These are phyloP conservation scores for Phyllosticta capitalensis DNA, from an alignment of 2,329 filamentous ascomycete genomes.

Conservation along the genomic window DNA sequence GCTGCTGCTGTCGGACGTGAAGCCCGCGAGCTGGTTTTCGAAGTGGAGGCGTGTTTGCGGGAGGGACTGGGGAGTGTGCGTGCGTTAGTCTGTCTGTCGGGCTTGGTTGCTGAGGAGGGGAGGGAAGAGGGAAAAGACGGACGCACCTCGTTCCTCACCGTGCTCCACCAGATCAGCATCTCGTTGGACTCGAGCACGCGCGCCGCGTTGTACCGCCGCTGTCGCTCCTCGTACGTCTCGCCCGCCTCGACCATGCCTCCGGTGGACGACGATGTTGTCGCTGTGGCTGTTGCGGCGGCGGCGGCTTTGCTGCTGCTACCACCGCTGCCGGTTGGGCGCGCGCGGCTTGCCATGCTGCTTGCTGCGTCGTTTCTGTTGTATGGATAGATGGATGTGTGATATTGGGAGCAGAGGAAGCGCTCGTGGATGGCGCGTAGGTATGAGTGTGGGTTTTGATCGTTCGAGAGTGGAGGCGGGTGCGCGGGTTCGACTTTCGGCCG, in stretches of 20 bases:
- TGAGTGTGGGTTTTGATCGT: too few relatives aligned
- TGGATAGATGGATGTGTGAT: too few relatives aligned
- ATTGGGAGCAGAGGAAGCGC: too few relatives aligned
- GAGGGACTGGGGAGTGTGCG: slow-evolving; percentile 17
- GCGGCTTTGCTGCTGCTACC: neutral
- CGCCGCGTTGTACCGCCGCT: slow-evolving; percentile 22
- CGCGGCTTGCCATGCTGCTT: too few relatives aligned
- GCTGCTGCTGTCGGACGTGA: slow-evolving; percentile 10
- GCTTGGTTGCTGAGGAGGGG: too few relatives aligned
- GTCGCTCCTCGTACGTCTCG: slow-evolving; percentile 21
- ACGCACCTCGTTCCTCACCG: slow-evolving; percentile 25
- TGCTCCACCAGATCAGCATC: slow-evolving; percentile 27
- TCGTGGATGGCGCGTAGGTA: too few relatives aligned
- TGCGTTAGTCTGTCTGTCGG: neutral
- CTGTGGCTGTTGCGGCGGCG: neutral
- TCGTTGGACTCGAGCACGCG: slow-evolving; percentile 26
- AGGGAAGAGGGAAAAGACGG: neutral
- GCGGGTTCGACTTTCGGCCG: too few relatives aligned
- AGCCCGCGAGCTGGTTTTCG: slow-evolving; percentile 22
- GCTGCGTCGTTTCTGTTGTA: too few relatives aligned
- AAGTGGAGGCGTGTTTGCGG: slow-evolving; percentile 24
- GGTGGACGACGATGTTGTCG: neutral
- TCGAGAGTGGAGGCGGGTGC: too few relatives aligned
- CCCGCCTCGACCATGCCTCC: neutral
- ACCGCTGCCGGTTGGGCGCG: too few relatives aligned